Evolutionary conservation across 2,329 filamentous ascomycete genomes (phyloP), one percentile per base, ranked within the genome.

Genomic region (Fusarium buxicola): DNA sequence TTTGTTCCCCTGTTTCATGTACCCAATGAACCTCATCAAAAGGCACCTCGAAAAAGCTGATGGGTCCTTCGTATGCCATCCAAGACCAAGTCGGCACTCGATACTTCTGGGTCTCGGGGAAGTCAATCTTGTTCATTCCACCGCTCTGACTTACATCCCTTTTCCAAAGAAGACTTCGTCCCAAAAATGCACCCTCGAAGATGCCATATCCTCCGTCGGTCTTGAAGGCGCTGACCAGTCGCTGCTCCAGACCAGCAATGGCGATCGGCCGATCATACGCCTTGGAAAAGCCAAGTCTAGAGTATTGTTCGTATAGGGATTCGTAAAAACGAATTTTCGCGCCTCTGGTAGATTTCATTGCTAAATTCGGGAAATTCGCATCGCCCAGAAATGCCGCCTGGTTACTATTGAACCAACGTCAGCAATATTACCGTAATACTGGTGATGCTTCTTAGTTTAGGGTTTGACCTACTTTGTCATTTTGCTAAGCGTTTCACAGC

Each of bases 21-120:
- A 35, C 35, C 61, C 64, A 68, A 3, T 49, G 18, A 15, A 68
- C 59, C 1, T 34, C 31, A 2, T 55, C 58, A 11, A 74, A 68
- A 0, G 60, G 56, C 1, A 70, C 39, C 8, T 69, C 27, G 11
- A 76, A n/a, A 27, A 69, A 76, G 7, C 59, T 45, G 4, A 77
- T 76, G 0, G 44, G 65, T 4, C 75, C 75, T 3, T 68, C 16
- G 25, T 76, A 75, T 1, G 69, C 72, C 72, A 76, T 77, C 75
- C 75, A 77, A 0, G 75, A 77, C 75, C 75, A 77, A 0, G 68
- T 58, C 3, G 75, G 75, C 1, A 71, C 65, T 5, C 13, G 31
- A 28, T 58, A 41, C 8, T 43, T 39, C 11, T 49, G 51, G 10
- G 21, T 18, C 4, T 13, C 9, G 5, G 62, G 40, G 31, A 63